phyloP scores from a whole-genome alignment of 352 stramenopile genomes.

The Phytophthora fragariae region DNA sequence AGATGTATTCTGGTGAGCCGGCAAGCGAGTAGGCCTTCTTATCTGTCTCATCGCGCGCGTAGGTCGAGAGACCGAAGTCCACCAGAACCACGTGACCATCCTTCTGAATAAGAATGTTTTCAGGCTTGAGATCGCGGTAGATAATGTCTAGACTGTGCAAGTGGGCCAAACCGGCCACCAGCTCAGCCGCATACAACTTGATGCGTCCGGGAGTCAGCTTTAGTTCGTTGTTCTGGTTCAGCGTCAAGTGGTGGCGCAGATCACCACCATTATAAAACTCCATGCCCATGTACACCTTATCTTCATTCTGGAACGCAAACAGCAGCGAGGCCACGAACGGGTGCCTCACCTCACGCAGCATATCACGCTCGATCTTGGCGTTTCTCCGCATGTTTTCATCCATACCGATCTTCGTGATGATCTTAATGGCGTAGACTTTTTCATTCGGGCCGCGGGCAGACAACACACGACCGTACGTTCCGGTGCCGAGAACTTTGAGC shows the following conservation, averaged over 20 bases:
- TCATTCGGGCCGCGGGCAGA: conserved; percentile 73
- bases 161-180: conserved; percentile 85
- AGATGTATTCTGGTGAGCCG: conserved; percentile 92
- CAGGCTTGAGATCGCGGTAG: conserved; percentile 92
- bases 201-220: conserved; percentile 76
- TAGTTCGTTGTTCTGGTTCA: conserved; percentile 71
- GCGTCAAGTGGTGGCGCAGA: conserved; percentile 86
- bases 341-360: conserved; percentile 95
- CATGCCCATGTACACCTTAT: conserved; percentile 99
- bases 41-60: conserved; percentile 54
- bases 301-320: conserved; percentile 97
- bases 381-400: conserved; percentile 84
- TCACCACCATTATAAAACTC: conserved; percentile 99
- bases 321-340: conserved; percentile 97
- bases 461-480: conserved; percentile 86
- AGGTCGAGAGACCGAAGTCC: conserved; percentile 92
- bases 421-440: conserved; percentile 89
- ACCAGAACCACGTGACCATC: conserved; percentile 92
- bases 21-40: conserved; percentile 79
- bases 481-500: conserved; percentile 84
- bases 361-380: conserved; percentile 93
- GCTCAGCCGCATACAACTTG: conserved; percentile 87
- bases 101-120: conserved; percentile 91
- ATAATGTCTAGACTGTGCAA: conserved; percentile 91
- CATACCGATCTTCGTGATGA: conserved; percentile 91